Conservation (phyloP, 306 rosid species). For the Leucaena leucocephala region DNA sequence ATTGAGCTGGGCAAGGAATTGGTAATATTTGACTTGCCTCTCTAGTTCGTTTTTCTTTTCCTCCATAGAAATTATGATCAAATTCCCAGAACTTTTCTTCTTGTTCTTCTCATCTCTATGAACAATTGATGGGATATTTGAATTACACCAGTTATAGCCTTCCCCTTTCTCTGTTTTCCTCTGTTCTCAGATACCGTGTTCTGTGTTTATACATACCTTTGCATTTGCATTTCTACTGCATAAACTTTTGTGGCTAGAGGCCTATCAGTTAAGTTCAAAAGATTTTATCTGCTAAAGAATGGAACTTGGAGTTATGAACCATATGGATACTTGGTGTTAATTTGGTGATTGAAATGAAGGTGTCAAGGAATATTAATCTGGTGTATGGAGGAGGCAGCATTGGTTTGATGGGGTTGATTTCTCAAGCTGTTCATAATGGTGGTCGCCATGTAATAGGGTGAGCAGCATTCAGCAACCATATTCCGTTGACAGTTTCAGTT, state of each 20-base stretch:
- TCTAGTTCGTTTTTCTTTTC: neutral
- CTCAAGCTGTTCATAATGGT: constrained; percentile 76
- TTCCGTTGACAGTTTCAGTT: neutral
- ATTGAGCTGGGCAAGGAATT: constrained; percentile 72
- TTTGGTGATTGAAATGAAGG: constrained; percentile 43
- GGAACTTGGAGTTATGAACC: neutral
- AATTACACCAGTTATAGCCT: neutral
- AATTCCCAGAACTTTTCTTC: neutral
- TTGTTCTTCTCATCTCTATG: neutral
- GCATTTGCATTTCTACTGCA: neutral
- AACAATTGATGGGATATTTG: neutral
- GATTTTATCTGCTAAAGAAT: neutral
- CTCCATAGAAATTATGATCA: neutral
- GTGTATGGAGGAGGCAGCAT: constrained; percentile 88
- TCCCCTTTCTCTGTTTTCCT: neutral
- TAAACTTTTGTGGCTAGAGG: neutral
- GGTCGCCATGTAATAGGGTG: constrained; percentile 87
- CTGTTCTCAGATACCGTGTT: neutral
- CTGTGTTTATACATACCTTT: neutral
- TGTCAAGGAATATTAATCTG: constrained; percentile 69
- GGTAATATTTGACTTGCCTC: constrained; percentile 45
- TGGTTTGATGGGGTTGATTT: constrained; percentile 78
- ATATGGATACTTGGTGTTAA: neutral
- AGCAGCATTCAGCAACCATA: constrained; percentile 2
- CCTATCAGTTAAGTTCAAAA: no score